Base-by-base conservation (phyloP, 345 rosid genomes). In the Jatropha curcas region DNA sequence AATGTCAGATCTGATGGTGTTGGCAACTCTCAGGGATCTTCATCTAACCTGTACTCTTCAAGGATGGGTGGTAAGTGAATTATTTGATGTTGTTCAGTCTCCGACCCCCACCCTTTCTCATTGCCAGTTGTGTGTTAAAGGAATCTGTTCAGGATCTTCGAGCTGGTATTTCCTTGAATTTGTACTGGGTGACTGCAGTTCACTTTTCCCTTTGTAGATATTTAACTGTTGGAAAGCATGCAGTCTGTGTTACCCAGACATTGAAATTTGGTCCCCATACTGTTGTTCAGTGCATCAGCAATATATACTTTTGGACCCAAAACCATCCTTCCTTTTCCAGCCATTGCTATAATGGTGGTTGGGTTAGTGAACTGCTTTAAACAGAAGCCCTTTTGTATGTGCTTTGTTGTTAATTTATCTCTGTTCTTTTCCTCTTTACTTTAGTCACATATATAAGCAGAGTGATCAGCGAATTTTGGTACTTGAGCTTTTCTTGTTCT, bases 41-140 rank as follows among this genome's bases (percentile, higher is more conserved):
- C 70, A 60, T 78, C 80, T 79, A 75, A 82, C 85, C 70, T 71
- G 71, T 71, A 80, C 74, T 65, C 56, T n/a, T 69, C 45, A 70
- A 64, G 83, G 82, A 75, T 74, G 83, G 84, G 88, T 82, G 90
- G 90, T 83, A 79, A 76, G 86, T 77, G 84, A 83, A 83, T 80
- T 76, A 80, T 76, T 82, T 70, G 77, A 74, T 81, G 78, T 77
- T 69, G 73, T 82, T 72, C 84, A 71, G 84, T 80, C 79, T 85
- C 84, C 80, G 58, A 73, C 74, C 77, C 82, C 83, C 77, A 63
- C 35, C 74, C 77, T 80, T 68, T 70, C 2, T 52, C 70, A 67
- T 61, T 82, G 68, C 68, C 78, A 68, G 64, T 76, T 77, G 70
- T 76, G 77, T 60, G 7, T 39, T 72, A 78, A 75, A 78, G 67